Base-by-base conservation (phyloP, 345 rosid genomes). In the Syzygium grande region DNA sequence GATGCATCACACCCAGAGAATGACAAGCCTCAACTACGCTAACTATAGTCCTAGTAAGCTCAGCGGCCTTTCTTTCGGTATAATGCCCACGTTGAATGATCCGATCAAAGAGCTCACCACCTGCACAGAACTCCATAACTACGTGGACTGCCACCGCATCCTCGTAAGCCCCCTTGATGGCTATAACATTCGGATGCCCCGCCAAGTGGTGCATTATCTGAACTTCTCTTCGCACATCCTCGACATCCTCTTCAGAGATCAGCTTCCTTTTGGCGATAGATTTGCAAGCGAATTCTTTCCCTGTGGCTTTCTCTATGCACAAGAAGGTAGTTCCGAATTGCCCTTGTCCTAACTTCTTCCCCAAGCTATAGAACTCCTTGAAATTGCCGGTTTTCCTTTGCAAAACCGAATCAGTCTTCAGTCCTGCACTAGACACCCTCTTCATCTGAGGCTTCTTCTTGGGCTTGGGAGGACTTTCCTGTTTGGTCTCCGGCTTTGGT, bases 161-260 rank as follows among this genome's bases (percentile, higher is more conserved):
- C 88, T 92, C 94, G 22, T 90, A 92, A 51, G 94, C 94, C 51
- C 90, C 92, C 78, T 91, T 86, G 22, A 92, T 92, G 22, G 86
- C 84, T 27, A 92, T 90, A 46, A 92, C 92, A 87, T 92, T 91
- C 0, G 94, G 91, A 63, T 91, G 92, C 17, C 93, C 94, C 9
- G 90, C 92, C 88, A 92, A 89, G 86, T 92, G 94, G 85, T 92
- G 94, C 94, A 92, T 92, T 89, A 92, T 92, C 93, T 91, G 94
- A 88, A 92, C 92, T 87, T 92, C 94, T 79, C 94, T 91, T 87
- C 93, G 87, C 52, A 92, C 94, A 87, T 92, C 94, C 83, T 92
- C 94, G n/a, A 92, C 94, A 83, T 92, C 94, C 78, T 92, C 94
- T 54, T 63, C 87, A 23, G 92, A 88, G 17, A 91, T 85, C 88